Base-by-base conservation (phyloP, 176 grass and related monocot species). In the Triticum dicoccoides region DNA sequence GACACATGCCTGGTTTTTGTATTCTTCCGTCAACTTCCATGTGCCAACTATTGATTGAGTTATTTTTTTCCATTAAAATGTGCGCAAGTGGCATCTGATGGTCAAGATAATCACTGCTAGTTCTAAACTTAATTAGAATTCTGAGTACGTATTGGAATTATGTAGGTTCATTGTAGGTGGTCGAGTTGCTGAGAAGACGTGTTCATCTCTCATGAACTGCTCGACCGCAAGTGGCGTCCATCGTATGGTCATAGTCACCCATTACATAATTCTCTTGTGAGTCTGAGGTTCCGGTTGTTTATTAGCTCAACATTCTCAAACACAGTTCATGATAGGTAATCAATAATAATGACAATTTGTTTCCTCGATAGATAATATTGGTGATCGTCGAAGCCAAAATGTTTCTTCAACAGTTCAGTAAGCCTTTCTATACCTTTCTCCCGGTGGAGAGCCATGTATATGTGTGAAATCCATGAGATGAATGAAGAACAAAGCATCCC, bases 21-120 rank as follows among this genome's bases (percentile, higher is more conserved):
- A 66, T 64, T 71, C 15, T 82, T 41, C 14, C 15, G 76, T 87
- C 85, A 84, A 87, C 68, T 91, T 80, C 49, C 75, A 27, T 87
- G 61, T 79, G 44, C 67, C 44, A 21, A 80, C 81, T 61, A 67
- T 83, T 34, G 58, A 51, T 66, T 83, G 74, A 45, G 5, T 21
- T 41, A 67, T 44, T 5, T 65, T 62, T 73, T 67, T 25, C 65
- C 51, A 29, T 83, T 78, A 75, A 79, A 66, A 21, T 66, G 14
- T 67, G 70, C 68, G 25, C 85, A 87, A 87, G 84, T 80, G 66
- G 89, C 61, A 61, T 74, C 21, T 1, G 8, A 44, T 20, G 44
- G 80, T 87, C 80, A 83, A 44, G 20, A 73, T 41, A 9, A 41
- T 65, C 8, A 9, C 33, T 77, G 25, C 24, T 69, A 37, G 18